Conservation (phyloP, 352 stramenopile species). For the Pythium dissimile region DNA sequence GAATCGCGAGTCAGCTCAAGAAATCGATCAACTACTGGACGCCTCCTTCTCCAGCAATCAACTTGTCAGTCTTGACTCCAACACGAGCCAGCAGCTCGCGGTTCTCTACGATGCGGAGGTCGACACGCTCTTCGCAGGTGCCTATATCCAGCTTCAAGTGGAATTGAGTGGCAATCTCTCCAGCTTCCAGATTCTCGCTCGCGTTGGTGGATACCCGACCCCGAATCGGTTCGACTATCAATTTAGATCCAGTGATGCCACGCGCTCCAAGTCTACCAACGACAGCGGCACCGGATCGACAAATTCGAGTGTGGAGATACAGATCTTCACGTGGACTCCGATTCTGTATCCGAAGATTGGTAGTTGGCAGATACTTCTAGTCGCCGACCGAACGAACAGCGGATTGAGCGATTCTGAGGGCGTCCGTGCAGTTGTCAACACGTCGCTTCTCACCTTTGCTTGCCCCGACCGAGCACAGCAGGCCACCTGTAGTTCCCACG, state of each 20-base stretch:
- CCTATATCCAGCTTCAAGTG: not conserved
- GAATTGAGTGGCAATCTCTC: constrained; percentile 1
- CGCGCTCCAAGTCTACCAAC: not conserved
- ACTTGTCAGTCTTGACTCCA: not conserved
- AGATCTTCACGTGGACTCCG: constrained; percentile 7
- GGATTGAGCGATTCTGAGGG: not conserved
- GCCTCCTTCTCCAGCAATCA: not conserved
- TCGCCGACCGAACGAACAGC: not conserved
- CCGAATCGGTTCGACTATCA: constrained; percentile 5
- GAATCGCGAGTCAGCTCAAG: not conserved
- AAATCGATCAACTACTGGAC: constrained; percentile 1
- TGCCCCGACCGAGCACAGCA: constrained; percentile 12
- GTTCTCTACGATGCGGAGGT: not conserved
- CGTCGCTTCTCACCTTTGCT: constrained; percentile 19
- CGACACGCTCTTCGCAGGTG: not conserved
- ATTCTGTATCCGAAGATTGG: constrained; percentile 11
- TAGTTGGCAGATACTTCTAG: constrained; percentile 1
- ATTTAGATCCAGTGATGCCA: constrained; percentile 4
- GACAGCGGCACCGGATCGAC: not conserved
- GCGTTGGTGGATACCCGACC: constrained; percentile 9
- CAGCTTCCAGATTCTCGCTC: constrained; percentile 9
- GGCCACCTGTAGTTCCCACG: constrained; percentile 22
- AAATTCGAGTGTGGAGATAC: not conserved
- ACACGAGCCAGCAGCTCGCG: not conserved
- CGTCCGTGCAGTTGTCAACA: not conserved